Percentiles rank a stretch among this genome's conserved stretches.
Evolutionary conservation across 495 filamentous ascomycete species (phyloP).

Genomic region (Aspergillus cavernicola): DNA sequence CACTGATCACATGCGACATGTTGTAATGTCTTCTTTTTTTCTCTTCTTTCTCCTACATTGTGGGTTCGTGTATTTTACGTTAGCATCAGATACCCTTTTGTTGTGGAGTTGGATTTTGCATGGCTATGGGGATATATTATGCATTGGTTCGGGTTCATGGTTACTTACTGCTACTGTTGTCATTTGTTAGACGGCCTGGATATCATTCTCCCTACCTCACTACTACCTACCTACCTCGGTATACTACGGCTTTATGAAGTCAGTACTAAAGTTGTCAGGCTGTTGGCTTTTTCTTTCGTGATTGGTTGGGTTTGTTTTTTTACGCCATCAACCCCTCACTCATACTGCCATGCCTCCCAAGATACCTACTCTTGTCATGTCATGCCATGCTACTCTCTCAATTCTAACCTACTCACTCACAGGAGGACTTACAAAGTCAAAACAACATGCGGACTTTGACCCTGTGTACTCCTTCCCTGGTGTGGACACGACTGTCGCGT

Average conservation of each 20-base stretch:
- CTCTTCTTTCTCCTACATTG: neutral
- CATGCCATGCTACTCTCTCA: too few species aligned
- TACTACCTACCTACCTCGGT: too few species aligned
- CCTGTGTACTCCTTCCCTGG: too few species aligned
- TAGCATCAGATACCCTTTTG: conserved; percentile 10
- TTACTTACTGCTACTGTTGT: too few species aligned
- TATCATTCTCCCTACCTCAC: too few species aligned
- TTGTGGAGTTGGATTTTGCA: neutral
- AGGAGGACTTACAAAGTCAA: neutral
- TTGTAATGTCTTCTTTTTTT: neutral
- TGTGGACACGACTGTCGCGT: too few species aligned
- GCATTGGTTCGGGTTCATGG: neutral
- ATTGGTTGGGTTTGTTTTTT: neutral
- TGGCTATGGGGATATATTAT: neutral
- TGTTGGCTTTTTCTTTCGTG: neutral
- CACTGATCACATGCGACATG: neutral
- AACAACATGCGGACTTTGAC: too few species aligned
- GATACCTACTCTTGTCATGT: too few species aligned
- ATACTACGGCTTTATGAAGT: too few species aligned
- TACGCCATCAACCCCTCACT: neutral
- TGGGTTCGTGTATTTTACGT: conserved; percentile 5
- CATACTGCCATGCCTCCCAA: too few species aligned
- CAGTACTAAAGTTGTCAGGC: neutral
- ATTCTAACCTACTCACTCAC: too few species aligned
- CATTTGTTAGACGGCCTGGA: too few species aligned